Evolutionary conservation across 306 rosid species (phyloP), one percentile per base, ranked within the genome.

Genomic region (Cucumis melo): DNA sequence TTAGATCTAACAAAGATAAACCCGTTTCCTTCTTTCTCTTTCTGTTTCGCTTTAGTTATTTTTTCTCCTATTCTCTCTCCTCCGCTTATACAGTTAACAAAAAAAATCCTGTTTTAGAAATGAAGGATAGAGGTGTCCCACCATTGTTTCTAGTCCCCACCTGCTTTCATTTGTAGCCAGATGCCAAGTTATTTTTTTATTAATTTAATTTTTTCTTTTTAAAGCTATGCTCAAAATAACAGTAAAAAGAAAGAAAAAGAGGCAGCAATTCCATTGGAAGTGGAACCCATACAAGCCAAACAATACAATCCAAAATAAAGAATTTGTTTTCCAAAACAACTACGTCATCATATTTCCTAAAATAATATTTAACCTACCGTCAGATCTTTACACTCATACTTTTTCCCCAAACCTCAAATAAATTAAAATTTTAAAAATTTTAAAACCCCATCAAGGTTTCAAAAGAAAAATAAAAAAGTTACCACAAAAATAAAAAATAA

Each of bases 21-120:
- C 56, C 4, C 5, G 11, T 54, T 41, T 71, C 53, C 53, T 23
- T 46, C 60, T 38, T 64, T 64, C 21, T 8, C 44, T 48, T 19
- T 48, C 59, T 44, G 39, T 23, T 29, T 20, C 19, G 5, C 10
- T 67, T 7, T 23, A 19, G 32, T 13, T 67, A 12, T 44, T 68
- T 32, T 67, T 68, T 68, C 57, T 42, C 39, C 20, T 13, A 42
- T 13, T 42, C 57, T 44, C 75, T 70, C 75, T 70, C 76, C 59
- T 48, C 42, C 38, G 42, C 38, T 72, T 72, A 50, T 16, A 72
- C 59, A 72, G 60, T 72, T 48, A 42, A 42, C 48, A 42, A 42
- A 42, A 42, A 53, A 50, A 73, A 51, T 73, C 77, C 62, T 73
- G 77, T 53, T 73, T 73, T 50, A 73, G 77, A 73, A 73, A 53